Evolutionary conservation across 1,284 basidiomycete genomes (phyloP).

Genomic region (Cryptococcus sp.): DNA sequence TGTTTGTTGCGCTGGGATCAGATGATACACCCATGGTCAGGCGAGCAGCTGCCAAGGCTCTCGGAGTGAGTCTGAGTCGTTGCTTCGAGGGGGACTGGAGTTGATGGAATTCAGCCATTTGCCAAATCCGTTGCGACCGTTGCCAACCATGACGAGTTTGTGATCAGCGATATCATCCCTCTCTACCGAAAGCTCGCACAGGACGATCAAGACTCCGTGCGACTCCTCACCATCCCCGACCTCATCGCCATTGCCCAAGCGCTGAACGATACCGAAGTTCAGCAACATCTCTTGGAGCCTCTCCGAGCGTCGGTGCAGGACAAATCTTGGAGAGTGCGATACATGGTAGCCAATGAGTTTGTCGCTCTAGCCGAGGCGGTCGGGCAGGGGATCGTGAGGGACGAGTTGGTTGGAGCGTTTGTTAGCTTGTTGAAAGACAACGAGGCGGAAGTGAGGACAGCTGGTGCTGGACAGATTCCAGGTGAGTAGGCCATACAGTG

Average conservation of each 20-base stretch:
- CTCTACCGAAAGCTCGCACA: slow-evolving; percentile 90
- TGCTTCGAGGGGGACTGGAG: too few species aligned
- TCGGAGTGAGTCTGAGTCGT: slow-evolving; percentile 72
- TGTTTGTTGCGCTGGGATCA: slow-evolving; percentile 73
- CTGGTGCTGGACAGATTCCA: slow-evolving; percentile 92
- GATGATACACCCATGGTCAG: slow-evolving; percentile 99
- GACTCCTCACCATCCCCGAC: slow-evolving; percentile 91
- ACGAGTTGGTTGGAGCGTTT: slow-evolving; percentile 90
- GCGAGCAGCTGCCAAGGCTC: slow-evolving; percentile 91
- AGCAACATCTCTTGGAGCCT: slow-evolving; percentile 81
- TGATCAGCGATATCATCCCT: slow-evolving; percentile 82
- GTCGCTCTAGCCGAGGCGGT: slow-evolving; percentile 88
- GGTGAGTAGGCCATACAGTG: slow-evolving; percentile 52
- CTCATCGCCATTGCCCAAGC: slow-evolving; percentile 86
- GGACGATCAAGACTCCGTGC: slow-evolving; percentile 98
- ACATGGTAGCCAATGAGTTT: slow-evolving; percentile 98
- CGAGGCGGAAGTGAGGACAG: slow-evolving; percentile 97
- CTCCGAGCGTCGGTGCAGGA: slow-evolving; percentile 84
- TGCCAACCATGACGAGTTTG: slow-evolving; percentile 60
- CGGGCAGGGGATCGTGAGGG: slow-evolving; percentile 82
- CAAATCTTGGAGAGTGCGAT: slow-evolving; percentile 98
- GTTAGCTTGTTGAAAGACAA: slow-evolving; percentile 95
- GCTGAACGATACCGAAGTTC: slow-evolving; percentile 78
- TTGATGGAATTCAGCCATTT: slow-evolving; percentile 57
- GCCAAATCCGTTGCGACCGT: slow-evolving; percentile 57